Percentiles rank a stretch among this genome's conserved stretches.
Conservation (phyloP, 75 land plant species). For the Azolla pinnata region DNA sequence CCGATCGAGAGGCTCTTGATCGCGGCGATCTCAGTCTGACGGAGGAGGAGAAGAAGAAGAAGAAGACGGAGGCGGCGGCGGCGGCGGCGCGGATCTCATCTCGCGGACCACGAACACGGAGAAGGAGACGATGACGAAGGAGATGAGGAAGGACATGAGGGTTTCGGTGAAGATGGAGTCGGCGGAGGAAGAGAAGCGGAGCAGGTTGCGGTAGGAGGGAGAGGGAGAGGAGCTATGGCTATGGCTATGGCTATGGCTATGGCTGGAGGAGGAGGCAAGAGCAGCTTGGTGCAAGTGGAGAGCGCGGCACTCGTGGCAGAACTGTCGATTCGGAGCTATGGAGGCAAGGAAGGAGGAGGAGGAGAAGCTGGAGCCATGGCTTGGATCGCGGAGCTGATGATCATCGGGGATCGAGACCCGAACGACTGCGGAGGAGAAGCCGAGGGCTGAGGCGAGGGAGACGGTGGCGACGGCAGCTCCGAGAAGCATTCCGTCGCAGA, state of each 20-base stretch:
- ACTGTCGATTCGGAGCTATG: slow-evolving; percentile 5
- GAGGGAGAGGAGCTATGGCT: no score
- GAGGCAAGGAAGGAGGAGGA: slow-evolving; percentile 2
- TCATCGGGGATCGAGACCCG: slow-evolving; percentile 1
- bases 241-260: no score
- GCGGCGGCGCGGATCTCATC: slow-evolving; percentile 19
- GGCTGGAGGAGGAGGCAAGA: not conserved
- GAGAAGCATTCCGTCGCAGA: slow-evolving; percentile 26
- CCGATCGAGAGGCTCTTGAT: no score
- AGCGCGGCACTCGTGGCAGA: slow-evolving; percentile 31
- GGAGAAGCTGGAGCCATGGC: slow-evolving; percentile 1
- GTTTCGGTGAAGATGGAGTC: slow-evolving; percentile 29
- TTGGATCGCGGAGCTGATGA: not conserved
- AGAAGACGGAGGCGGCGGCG: slow-evolving; percentile 8
- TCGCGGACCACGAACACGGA: slow-evolving; percentile 29
- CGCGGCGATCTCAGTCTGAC: no score
- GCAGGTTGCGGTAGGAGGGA: slow-evolving; percentile 7
- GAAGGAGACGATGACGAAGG: slow-evolving; percentile 33
- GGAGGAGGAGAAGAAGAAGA: slow-evolving; percentile 11
- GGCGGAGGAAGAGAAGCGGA: slow-evolving; percentile 11
- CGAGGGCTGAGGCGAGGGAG: slow-evolving; percentile 33
- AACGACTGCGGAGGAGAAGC: slow-evolving; percentile 27
- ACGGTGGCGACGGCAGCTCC: slow-evolving; percentile 30
- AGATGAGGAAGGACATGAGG: slow-evolving; percentile 27
- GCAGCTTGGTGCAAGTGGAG: slow-evolving; percentile 10